Conservation (phyloP, 208 protist genomes). For the Wallacemonas sp. region DNA sequence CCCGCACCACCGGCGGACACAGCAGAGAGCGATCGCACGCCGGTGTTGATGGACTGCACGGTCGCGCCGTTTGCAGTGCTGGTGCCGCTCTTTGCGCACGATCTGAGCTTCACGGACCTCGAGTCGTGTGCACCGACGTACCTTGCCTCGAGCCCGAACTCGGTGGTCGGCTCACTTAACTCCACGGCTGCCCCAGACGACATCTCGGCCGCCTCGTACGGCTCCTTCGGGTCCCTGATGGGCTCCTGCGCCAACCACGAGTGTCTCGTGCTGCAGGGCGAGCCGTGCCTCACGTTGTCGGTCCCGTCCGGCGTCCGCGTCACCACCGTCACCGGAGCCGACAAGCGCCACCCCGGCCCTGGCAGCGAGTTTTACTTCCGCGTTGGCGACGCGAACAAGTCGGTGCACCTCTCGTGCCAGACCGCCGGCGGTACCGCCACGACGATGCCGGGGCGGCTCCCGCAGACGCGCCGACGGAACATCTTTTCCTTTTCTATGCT, state of each 20-base stretch:
- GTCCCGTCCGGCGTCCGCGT: constrained; percentile 41
- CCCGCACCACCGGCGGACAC: no score
- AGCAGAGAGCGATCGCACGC: neutral
- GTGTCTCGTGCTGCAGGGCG: constrained; percentile 28
- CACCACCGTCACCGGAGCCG: constrained; percentile 16
- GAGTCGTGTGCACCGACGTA: constrained; percentile 20
- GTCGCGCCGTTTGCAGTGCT: constrained; percentile 32
- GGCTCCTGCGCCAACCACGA: constrained; percentile 14
- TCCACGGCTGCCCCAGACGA: constrained; percentile 13
- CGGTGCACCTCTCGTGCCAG: constrained; percentile 53
- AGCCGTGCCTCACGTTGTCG: constrained; percentile 50
- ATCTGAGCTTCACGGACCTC: constrained; percentile 27
- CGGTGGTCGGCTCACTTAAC: constrained; percentile 10
- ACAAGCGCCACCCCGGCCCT: constrained; percentile 10
- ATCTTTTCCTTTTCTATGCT: constrained; percentile 50
- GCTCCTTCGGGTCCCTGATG: constrained; percentile 1
- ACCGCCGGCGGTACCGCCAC: neutral
- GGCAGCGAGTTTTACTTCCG: constrained; percentile 37
- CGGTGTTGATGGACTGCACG: constrained; percentile 22
- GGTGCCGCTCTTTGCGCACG: constrained; percentile 38
- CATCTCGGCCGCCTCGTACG: neutral
- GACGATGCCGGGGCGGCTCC: neutral
- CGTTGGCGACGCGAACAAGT: constrained; percentile 35
- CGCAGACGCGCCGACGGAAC: constrained; percentile 23
- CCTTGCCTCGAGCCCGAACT: constrained; percentile 7